Percentiles rank a stretch among this genome's conserved stretches.
These are phyloP conservation scores for Colletotrichum falcatum DNA, from an alignment of 2,329 filamentous ascomycete genomes.

Conservation along the genomic window DNA sequence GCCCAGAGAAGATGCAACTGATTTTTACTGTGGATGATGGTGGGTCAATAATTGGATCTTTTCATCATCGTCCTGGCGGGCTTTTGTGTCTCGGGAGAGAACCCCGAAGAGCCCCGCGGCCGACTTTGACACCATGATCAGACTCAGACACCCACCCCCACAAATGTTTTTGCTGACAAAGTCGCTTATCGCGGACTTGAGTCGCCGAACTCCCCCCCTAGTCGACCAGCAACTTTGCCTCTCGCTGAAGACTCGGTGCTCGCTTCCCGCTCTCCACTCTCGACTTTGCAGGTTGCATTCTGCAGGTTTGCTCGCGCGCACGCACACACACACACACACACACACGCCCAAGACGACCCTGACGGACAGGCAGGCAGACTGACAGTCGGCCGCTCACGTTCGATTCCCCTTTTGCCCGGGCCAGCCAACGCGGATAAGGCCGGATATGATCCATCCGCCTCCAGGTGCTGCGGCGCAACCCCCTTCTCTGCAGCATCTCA, in stretches of 20 bases:
- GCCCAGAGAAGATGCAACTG: conserved; percentile 25
- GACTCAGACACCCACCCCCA: conserved; percentile 18
- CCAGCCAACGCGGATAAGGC: conserved; percentile 24
- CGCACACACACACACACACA: background rate
- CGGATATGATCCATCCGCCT: conserved; percentile 34
- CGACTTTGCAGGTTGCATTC: conserved; percentile 19
- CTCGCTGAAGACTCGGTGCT: conserved; percentile 39
- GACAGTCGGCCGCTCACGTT: conserved; percentile 23
- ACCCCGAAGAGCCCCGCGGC: conserved; percentile 31
- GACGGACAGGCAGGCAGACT: background rate
- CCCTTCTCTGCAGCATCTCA: conserved; percentile 25
- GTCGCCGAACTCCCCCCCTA: conserved; percentile 16
- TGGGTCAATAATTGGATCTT: conserved; percentile 31
- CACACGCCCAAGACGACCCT: background rate
- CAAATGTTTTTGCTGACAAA: conserved; percentile 32
- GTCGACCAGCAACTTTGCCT: conserved; percentile 7
- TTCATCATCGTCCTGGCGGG: conserved; percentile 6
- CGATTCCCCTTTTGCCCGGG: conserved; percentile 13
- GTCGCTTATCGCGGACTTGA: conserved; percentile 21
- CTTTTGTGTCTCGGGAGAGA: conserved; percentile 35
- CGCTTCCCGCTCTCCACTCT: conserved; percentile 16
- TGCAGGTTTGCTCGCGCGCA: conserved; percentile 20
- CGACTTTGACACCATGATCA: conserved; percentile 9
- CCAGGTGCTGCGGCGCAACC: conserved; percentile 25
- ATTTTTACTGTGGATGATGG: conserved; percentile 31